Percentiles rank a stretch among this genome's conserved stretches.
Evolutionary conservation across 2,329 filamentous ascomycete genomes (phyloP).

Genomic region (Cladosporium austrohemisphaericum): DNA sequence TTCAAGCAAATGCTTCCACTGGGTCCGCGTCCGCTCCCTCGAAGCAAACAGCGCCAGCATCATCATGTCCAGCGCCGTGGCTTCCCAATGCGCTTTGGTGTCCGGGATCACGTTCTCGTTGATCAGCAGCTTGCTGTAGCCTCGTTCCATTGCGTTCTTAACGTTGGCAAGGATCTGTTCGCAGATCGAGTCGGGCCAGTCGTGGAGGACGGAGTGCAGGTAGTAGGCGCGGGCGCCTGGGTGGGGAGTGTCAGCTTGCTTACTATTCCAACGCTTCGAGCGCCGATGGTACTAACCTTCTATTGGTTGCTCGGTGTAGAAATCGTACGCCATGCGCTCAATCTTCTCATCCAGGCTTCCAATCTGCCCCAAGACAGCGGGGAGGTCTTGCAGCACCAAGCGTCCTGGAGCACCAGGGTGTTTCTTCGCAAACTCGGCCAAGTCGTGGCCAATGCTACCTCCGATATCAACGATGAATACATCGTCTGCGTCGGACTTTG

Average conservation of each 20-base stretch:
- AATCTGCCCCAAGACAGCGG: slow-evolving; percentile 8
- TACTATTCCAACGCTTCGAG: no score
- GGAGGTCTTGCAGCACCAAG: slow-evolving; percentile 28
- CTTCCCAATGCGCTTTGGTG: slow-evolving; percentile 15
- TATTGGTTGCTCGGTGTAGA: slow-evolving; percentile 11
- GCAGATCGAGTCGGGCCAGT: slow-evolving; percentile 23
- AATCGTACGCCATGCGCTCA: slow-evolving; percentile 9
- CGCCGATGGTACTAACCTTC: background rate
- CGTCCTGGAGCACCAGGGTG: slow-evolving; percentile 18
- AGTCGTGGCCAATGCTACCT: slow-evolving; percentile 17
- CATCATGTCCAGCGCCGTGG: slow-evolving; percentile 36
- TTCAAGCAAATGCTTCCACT: slow-evolving; percentile 31
- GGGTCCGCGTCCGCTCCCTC: slow-evolving; percentile 39
- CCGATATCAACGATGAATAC: slow-evolving; percentile 17
- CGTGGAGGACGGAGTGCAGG: slow-evolving; percentile 26
- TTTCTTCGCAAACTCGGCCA: slow-evolving; percentile 18
- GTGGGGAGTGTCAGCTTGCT: background rate
- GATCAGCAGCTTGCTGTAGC: slow-evolving; percentile 26
- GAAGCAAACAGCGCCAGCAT: slow-evolving; percentile 40
- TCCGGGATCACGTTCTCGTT: slow-evolving; percentile 26
- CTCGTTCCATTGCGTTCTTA: slow-evolving; percentile 22
- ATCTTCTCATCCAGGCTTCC: slow-evolving; percentile 5
- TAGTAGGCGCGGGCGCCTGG: slow-evolving; percentile 23
- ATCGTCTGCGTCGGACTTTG: background rate
- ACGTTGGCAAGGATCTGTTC: slow-evolving; percentile 21